These are phyloP conservation scores for Xylariaceae sp. DNA, from an alignment of 2,329 filamentous ascomycete species.

Conservation along the genomic window DNA sequence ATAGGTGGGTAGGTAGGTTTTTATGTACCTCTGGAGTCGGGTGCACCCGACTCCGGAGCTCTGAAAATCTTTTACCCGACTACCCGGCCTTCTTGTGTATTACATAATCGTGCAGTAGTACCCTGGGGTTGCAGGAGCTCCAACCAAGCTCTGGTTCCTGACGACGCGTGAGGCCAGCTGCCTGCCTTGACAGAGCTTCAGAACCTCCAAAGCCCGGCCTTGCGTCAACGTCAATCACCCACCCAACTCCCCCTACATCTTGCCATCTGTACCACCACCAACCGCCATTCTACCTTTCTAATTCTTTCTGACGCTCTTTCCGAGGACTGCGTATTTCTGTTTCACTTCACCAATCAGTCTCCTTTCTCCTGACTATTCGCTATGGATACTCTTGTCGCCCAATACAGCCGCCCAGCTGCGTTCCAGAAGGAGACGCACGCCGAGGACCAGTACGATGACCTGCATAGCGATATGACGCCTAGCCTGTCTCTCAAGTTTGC, in stretches of 20 bases:
- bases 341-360: not conserved
- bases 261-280: slow-evolving; percentile 11
- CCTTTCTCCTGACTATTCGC: slow-evolving; percentile 13
- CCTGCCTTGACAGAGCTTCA: slow-evolving; percentile 18
- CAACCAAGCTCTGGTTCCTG: not conserved
- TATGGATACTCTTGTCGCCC: slow-evolving; percentile 92
- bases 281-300: slow-evolving; percentile 1
- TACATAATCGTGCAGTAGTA: slow-evolving; percentile 1
- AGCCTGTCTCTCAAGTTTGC: slow-evolving; percentile 89
- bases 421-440: slow-evolving; percentile 67
- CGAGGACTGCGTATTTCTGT: not conserved
- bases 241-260: slow-evolving; percentile 7
- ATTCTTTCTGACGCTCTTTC: slow-evolving; percentile 5
- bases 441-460: slow-evolving; percentile 70
- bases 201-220: slow-evolving; percentile 6
- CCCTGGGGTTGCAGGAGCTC: not conserved
- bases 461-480: slow-evolving; percentile 65
- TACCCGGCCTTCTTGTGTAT: not conserved
- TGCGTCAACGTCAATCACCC: slow-evolving; percentile 9
- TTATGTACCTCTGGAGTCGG: not conserved
- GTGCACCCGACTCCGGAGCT: no score
- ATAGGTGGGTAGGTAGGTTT: not conserved
- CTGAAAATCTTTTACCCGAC: no score
- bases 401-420: slow-evolving; percentile 78
- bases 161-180: slow-evolving; percentile 29